A percentile compares a stretch with the other conserved stretches of the same genome.
phyloP scores from a whole-genome alignment of 352 stramenopile species.

The Aphanomyces invadans region DNA sequence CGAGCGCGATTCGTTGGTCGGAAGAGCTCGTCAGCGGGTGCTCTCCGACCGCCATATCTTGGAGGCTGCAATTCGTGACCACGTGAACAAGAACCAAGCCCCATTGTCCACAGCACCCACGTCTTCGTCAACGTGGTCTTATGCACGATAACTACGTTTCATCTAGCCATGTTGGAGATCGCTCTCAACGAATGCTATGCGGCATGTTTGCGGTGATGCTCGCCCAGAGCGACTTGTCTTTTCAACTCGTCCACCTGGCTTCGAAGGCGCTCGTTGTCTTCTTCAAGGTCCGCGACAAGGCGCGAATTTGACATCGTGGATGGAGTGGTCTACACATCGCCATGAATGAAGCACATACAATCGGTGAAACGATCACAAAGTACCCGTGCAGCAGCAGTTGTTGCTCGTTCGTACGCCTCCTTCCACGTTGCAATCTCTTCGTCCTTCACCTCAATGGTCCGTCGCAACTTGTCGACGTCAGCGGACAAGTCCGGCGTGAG shows the following conservation, averaged over 20 bases:
- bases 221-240: slow-evolving; percentile 36
- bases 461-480: slow-evolving; percentile 28
- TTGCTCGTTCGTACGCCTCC: slow-evolving; percentile 10
- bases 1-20: background rate
- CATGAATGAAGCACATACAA: background rate
- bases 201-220: background rate
- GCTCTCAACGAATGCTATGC: too few relatives aligned
- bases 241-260: slow-evolving; percentile 65
- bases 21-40: background rate
- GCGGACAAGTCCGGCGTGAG: background rate
- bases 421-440: slow-evolving; percentile 37
- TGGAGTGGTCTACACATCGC: background rate
- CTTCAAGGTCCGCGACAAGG: slow-evolving; percentile 18
- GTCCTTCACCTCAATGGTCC: slow-evolving; percentile 49
- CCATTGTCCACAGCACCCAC: background rate
- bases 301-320: too few relatives aligned
- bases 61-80: background rate
- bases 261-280: slow-evolving; percentile 60
- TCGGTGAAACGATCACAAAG: background rate
- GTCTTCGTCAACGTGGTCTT: background rate
- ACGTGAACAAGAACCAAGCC: background rate
- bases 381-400: background rate
- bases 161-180: too few relatives aligned
- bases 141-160: background rate
- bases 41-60: slow-evolving; percentile 1